phyloP scores from a whole-genome alignment of 2,329 filamentous ascomycete species.

The Cytospora piceae region DNA sequence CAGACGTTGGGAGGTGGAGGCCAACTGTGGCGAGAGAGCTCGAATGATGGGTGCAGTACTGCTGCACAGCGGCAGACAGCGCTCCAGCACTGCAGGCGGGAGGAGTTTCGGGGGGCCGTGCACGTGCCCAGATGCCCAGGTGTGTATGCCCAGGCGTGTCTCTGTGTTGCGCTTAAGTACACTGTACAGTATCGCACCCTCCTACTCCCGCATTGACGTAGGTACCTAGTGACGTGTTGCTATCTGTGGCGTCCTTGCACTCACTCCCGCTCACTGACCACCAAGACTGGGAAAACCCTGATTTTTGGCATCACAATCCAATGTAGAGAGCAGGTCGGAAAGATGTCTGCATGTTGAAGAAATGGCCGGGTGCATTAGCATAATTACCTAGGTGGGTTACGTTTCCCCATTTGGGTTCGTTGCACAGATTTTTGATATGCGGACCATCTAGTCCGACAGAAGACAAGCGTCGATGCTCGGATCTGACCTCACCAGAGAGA shows the following conservation, averaged over 20 bases:
- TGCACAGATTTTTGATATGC: background rate
- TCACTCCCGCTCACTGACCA: too few species aligned
- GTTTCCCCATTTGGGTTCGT: background rate
- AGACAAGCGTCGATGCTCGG: conserved; percentile 9
- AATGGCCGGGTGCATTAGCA: background rate
- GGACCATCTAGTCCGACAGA: background rate
- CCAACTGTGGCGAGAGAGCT: conserved; percentile 30
- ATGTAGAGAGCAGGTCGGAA: background rate
- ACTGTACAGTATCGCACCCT: background rate
- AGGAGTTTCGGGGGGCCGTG: background rate
- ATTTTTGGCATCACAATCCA: background rate
- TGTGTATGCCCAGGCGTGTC: too few species aligned
- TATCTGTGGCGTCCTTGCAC: background rate
- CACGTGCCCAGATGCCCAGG: background rate
- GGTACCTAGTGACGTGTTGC: background rate
- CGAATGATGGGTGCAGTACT: background rate
- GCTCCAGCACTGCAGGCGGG: background rate
- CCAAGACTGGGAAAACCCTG: background rate
- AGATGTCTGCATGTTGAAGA: background rate
- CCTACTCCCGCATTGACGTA: background rate
- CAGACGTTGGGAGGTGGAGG: conserved; percentile 1
- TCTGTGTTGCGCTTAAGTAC: background rate
- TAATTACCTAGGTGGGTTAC: background rate
- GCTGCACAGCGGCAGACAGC: too few species aligned
- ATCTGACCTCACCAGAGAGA: conserved; percentile 20